A percentile compares a stretch with the other conserved stretches of the same genome.
phyloP scores from a whole-genome alignment of 805 yeast species.

The Barnettozyma sp. region DNA sequence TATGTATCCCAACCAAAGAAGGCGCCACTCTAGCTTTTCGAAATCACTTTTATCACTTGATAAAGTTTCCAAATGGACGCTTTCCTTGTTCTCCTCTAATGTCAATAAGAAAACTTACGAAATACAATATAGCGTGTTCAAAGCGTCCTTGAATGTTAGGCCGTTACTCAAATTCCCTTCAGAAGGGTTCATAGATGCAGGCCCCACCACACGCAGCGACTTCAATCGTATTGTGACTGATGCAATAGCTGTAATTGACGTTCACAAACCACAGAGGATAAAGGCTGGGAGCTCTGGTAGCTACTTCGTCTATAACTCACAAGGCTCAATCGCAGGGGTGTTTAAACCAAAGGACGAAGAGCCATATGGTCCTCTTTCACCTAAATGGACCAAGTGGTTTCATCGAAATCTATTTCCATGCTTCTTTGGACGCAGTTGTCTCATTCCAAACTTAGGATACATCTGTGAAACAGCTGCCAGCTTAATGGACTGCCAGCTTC shows the following conservation, averaged over 20 bases:
- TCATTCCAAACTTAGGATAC: conserved; percentile 68
- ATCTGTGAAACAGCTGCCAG: conserved; percentile 69
- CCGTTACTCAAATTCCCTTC: conserved; percentile 26
- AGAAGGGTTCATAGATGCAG: conserved; percentile 22
- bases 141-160: conserved; percentile 29
- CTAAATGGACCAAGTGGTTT: conserved; percentile 76
- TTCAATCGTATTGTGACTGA: conserved; percentile 37
- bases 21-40: conserved; percentile 15
- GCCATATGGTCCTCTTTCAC: conserved; percentile 71
- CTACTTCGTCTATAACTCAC: conserved; percentile 44
- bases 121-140: conserved; percentile 52
- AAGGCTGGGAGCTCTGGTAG: conserved; percentile 66
- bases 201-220: conserved; percentile 24
- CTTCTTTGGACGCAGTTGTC: conserved; percentile 66
- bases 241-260: conserved; percentile 38
- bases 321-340: conserved; percentile 42
- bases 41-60: conserved; percentile 22
- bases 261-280: conserved; percentile 45
- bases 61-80: conserved; percentile 24
- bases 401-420: conserved; percentile 72
- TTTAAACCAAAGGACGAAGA: conserved; percentile 79
- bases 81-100: conserved; percentile 22
- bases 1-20: conserved; percentile 2
- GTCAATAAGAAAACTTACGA: conserved; percentile 28
- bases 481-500: conserved; percentile 52